A percentile compares a stretch with the other conserved stretches of the same genome.
phyloP scores from a whole-genome alignment of 192 early-diverging fungal species.

The Backusella psychrophila region DNA sequence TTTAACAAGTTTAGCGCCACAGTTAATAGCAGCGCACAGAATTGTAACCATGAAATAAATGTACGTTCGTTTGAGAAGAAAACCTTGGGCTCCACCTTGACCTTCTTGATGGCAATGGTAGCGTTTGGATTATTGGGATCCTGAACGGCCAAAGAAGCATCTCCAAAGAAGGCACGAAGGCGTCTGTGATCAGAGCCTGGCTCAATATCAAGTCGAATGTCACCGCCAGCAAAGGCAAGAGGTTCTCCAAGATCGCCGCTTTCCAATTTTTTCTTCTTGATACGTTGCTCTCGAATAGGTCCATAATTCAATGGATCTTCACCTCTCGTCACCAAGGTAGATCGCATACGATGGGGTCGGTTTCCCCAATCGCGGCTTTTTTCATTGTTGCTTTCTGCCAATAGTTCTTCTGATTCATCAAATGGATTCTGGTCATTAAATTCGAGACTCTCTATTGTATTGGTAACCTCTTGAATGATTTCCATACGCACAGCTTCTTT shows the following conservation, averaged over 20 bases:
- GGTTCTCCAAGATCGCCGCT: slow-evolving; percentile 11
- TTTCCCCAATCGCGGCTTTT: not conserved
- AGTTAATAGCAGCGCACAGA: slow-evolving; percentile 69
- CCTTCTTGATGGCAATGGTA: slow-evolving; percentile 33
- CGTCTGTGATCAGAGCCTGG: not conserved
- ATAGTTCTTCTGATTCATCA: not conserved
- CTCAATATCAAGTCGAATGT: slow-evolving; percentile 9
- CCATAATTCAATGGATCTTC: slow-evolving; percentile 15
- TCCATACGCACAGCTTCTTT: slow-evolving; percentile 24
- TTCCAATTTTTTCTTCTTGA: slow-evolving; percentile 5
- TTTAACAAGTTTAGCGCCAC: slow-evolving; percentile 75
- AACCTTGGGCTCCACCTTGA: slow-evolving; percentile 83
- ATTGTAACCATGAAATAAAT: slow-evolving; percentile 82
- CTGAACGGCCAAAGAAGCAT: not conserved
- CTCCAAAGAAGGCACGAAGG: not conserved
- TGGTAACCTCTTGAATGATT: slow-evolving; percentile 40
- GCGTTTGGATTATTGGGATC: slow-evolving; percentile 11
- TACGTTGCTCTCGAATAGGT: not conserved
- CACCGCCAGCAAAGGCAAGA: not conserved
- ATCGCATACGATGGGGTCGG: slow-evolving; percentile 12
- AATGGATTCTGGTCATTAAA: not conserved
- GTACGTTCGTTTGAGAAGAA: slow-evolving; percentile 90
- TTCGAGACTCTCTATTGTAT: not conserved
- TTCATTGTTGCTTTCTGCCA: not conserved
- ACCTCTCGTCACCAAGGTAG: not conserved